Evolutionary conservation across 2,329 filamentous ascomycete genomes (phyloP).

Genomic region (Metarhizium sp.): DNA sequence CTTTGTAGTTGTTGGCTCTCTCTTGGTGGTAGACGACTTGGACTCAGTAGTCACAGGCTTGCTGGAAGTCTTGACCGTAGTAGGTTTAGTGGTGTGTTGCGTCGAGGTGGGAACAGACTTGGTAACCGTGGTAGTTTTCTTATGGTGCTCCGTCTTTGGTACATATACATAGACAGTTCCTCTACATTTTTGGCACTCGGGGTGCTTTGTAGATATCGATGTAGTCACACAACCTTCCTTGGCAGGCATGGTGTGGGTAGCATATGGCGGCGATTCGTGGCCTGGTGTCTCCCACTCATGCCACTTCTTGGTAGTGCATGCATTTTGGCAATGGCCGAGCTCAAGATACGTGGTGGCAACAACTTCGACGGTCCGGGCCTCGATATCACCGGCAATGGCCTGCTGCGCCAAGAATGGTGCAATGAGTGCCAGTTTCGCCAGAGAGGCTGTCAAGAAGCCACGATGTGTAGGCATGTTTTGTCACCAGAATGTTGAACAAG

Average conservation of each 20-base stretch:
- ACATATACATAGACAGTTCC: background rate
- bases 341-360: background rate
- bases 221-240: background rate
- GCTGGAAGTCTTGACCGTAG: no score
- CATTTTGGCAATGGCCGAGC: background rate
- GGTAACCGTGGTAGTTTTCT: background rate
- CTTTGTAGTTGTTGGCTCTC: no score
- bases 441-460: background rate
- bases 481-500: background rate
- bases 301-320: background rate
- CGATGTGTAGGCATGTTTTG: background rate
- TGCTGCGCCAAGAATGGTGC: background rate
- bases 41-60: no score
- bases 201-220: background rate
- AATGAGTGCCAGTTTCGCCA: background rate
- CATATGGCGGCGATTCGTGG: background rate
- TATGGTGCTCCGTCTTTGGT: background rate
- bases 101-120: background rate
- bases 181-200: background rate
- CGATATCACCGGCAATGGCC: background rate
- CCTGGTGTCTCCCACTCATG: background rate
- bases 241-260: background rate
- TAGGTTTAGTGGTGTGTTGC: background rate
- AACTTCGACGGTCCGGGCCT: background rate
- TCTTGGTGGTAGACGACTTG: no score